A percentile compares a stretch with the other conserved stretches of the same genome.
Evolutionary conservation across 176 grass and related monocot genomes (phyloP).

Genomic region (Raddia distichophylla): DNA sequence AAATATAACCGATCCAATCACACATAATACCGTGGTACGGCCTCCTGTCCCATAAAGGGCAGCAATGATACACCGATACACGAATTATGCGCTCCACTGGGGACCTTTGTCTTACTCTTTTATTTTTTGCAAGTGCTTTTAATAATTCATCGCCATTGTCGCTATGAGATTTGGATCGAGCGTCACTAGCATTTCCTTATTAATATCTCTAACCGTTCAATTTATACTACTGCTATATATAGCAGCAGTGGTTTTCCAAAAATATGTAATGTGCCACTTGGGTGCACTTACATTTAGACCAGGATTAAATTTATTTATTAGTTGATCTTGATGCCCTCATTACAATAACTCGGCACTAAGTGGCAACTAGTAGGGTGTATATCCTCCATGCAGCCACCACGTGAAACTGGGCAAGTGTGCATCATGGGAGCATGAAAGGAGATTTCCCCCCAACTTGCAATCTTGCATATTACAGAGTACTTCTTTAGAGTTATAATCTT

Average conservation of each 20-base stretch:
- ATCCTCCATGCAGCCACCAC: background rate
- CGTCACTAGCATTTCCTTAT: background rate
- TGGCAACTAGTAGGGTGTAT: background rate
- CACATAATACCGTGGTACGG: slow-evolving; percentile 29
- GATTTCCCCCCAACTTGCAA: background rate
- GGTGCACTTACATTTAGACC: background rate
- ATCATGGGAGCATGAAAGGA: background rate
- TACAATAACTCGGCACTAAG: background rate
- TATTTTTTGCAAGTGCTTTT: background rate
- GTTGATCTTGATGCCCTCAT: background rate
- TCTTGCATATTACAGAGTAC: background rate
- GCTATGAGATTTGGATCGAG: background rate
- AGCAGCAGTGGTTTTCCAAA: background rate
- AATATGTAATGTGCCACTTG: background rate
- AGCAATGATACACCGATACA: slow-evolving; percentile 24
- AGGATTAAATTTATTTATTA: background rate
- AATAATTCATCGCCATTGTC: background rate
- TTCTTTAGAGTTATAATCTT: background rate
- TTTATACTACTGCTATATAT: background rate
- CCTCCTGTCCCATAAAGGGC: slow-evolving; percentile 18
- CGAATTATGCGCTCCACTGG: background rate
- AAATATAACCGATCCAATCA: background rate
- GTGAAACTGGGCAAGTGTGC: background rate
- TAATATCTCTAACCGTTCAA: background rate
- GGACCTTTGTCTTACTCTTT: background rate